phyloP scores from a whole-genome alignment of 495 filamentous ascomycete species.

The Penicillium chermesinum region DNA sequence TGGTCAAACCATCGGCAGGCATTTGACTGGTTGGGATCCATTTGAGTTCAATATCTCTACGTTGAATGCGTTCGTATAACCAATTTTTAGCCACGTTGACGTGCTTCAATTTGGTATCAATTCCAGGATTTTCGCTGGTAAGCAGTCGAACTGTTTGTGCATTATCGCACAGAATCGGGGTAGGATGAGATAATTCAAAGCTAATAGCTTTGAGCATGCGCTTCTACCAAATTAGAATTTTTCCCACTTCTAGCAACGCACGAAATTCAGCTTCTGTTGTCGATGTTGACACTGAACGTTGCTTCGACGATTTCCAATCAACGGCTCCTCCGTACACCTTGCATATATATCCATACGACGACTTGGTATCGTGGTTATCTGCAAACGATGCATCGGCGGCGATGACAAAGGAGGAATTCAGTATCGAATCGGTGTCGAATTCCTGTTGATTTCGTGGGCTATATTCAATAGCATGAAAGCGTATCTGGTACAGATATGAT shows the following conservation, averaged over 20 bases:
- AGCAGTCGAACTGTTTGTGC: background rate
- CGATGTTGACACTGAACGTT: slow-evolving; percentile 18
- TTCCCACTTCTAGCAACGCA: slow-evolving; percentile 4
- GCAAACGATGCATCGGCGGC: slow-evolving; percentile 16
- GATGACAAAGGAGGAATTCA: background rate
- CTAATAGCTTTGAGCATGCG: background rate
- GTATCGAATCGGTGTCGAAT: too few species aligned
- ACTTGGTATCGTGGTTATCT: slow-evolving; percentile 14
- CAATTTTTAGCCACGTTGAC: slow-evolving; percentile 15
- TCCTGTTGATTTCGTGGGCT: too few species aligned
- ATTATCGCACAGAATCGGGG: slow-evolving; percentile 1
- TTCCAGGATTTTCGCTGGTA: background rate
- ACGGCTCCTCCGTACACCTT: slow-evolving; percentile 13
- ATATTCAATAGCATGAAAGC: slow-evolving; percentile 5
- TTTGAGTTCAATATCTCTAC: background rate
- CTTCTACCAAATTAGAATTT: slow-evolving; percentile 6
- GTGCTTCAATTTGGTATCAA: slow-evolving; percentile 14
- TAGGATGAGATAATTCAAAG: background rate
- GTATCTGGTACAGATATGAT: slow-evolving; percentile 13
- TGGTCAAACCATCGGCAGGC: slow-evolving; percentile 13
- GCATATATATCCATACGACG: slow-evolving; percentile 16
- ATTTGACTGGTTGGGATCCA: slow-evolving; percentile 10
- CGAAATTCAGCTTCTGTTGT: slow-evolving; percentile 12
- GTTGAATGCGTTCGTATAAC: slow-evolving; percentile 11
- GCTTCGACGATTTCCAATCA: slow-evolving; percentile 19